These are phyloP conservation scores for Cyathus striatus DNA, from an alignment of 768 basidiomycete genomes.

Conservation along the genomic window DNA sequence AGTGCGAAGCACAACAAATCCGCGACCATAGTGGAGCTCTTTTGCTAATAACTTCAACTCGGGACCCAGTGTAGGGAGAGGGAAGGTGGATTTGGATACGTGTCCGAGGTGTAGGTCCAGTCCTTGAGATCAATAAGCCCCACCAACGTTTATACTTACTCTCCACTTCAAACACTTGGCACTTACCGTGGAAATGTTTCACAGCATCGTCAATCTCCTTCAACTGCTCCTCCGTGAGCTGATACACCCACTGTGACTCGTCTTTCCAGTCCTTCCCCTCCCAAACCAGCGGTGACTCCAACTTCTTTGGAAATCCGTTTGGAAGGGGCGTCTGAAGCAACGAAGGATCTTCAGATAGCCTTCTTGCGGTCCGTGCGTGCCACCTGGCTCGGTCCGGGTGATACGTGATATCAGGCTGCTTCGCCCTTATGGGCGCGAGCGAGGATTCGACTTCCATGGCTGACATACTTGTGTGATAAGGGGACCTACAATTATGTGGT, in stretches of 20 bases:
- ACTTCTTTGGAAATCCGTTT: conserved; percentile 26
- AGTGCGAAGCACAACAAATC: conserved; percentile 44
- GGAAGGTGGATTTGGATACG: conserved; percentile 33
- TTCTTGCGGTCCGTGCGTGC: conserved; percentile 27
- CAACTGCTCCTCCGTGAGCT: conserved; percentile 25
- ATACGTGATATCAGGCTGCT: conserved; percentile 37
- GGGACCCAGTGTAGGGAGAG: conserved; percentile 32
- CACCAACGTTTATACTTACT: background rate
- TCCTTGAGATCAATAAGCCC: background rate
- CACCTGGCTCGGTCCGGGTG: conserved; percentile 36
- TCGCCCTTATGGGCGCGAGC: no score
- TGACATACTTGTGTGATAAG: no score
- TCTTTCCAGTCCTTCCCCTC: conserved; percentile 36
- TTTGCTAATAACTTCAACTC: conserved; percentile 29
- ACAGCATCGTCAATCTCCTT: conserved; percentile 34
- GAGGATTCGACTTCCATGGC: no score
- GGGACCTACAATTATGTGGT: no score
- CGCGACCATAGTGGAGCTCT: conserved; percentile 39
- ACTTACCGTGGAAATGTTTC: conserved; percentile 31
- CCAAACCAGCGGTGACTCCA: conserved; percentile 39
- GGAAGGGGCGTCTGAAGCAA: conserved; percentile 29
- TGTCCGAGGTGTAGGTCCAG: conserved; percentile 18
- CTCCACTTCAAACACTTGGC: background rate
- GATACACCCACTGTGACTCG: conserved; percentile 39
- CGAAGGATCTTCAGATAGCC: conserved; percentile 30